Conservation (phyloP, 1,139 yeast genomes). For the Blastobotrys persicus region DNA sequence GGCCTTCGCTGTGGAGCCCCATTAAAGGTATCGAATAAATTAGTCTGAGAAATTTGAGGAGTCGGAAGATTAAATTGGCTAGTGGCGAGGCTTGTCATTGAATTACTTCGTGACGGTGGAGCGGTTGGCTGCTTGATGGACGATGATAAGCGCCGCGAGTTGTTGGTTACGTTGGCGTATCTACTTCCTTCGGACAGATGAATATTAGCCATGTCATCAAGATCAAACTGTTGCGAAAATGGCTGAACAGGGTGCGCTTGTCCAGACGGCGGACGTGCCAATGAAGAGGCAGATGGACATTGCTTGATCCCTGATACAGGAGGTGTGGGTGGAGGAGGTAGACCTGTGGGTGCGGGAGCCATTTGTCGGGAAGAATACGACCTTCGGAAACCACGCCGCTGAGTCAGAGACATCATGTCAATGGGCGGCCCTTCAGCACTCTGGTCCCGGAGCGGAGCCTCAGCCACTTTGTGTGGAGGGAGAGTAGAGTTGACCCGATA, state of each 20-base stretch:
- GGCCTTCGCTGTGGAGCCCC: conserved; percentile 1
- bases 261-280: conserved; percentile 7
- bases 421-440: background rate
- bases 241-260: too few relatives aligned
- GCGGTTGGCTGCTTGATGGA: conserved; percentile 14
- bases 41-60: background rate
- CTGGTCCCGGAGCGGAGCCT: conserved; percentile 4
- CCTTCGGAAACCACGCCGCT: conserved; percentile 4
- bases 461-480: conserved; percentile 6
- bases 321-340: conserved; percentile 10
- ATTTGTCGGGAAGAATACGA: background rate
- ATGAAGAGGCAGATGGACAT: conserved; percentile 10
- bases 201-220: conserved; percentile 29
- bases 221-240: conserved; percentile 34
- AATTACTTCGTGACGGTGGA: conserved; percentile 20
- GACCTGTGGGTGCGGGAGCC: conserved; percentile 6
- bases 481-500: background rate
- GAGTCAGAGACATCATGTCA: conserved; percentile 9
- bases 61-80: conserved; percentile 6
- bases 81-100: conserved; percentile 15
- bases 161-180: conserved; percentile 24
- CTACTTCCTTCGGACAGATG: conserved; percentile 17
- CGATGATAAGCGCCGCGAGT: conserved; percentile 20
- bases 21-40: background rate
- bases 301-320: conserved; percentile 5